Base-by-base conservation (phyloP, 2,329 filamentous ascomycete genomes). In the Celoporthe dispersa region DNA sequence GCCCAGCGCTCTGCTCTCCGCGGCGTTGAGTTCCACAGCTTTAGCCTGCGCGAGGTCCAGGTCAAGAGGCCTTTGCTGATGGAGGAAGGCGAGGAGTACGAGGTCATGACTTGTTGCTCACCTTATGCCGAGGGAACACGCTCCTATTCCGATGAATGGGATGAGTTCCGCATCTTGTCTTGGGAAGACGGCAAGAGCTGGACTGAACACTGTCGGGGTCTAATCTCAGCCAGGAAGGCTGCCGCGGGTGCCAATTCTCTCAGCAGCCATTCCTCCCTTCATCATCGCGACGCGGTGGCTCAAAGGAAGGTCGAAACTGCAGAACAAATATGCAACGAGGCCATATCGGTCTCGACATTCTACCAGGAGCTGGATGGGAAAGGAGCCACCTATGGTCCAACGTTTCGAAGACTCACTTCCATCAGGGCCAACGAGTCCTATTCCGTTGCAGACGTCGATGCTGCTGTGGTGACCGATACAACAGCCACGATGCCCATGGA, bases 401-500 rank as follows among this genome's bases (percentile, higher is more conserved):
- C 61, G 5, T 73, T 73, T 31, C 70, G 59, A 19, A 64, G 48
- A 25, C 66, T 70, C 39, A 39, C 41, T 4, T 37, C 65, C 9
- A 66, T 72, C 31, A 35, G 25, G 19, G 68, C 71, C 31, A 72
- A 71, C 44, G 70, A 73, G 8, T 73, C 48, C 6, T 75, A 76
- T 41, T 77, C 78, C 1, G 73, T 78, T 11, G 80, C 79, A 2
- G 77, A 79, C 5, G 73, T 85, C 9, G 73, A 77, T 14, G 76
- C 67, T 12, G 76, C 51, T 19, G 59, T 85, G 3, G 80, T 66
- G 6, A 57, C 80, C 2, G 80, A 87, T 62, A 87, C 84, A 0
- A 76, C 77, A 0, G 72, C 77, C 1, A 72, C 77, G 0, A 87
- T 87, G 85, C 84, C 84, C 0, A 78, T 80, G 70, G 73, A 76